These are phyloP conservation scores for Lentinula boryana DNA, from an alignment of 768 basidiomycete genomes.

Conservation along the genomic window DNA sequence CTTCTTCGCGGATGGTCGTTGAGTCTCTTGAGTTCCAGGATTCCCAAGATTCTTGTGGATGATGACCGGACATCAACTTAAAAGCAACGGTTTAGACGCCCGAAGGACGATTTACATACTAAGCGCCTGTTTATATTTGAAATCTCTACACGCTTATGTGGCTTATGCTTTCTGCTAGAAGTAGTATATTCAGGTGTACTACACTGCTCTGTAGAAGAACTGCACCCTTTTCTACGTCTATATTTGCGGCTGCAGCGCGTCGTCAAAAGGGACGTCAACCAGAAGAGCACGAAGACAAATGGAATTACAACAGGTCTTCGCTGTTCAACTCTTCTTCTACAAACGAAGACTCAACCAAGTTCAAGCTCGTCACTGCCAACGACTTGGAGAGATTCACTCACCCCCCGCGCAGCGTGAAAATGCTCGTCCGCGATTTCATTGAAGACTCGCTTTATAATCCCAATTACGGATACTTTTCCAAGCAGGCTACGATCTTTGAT, in stretches of 20 bases:
- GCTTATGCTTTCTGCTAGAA: slow-evolving; percentile 4
- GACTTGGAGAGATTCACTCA: slow-evolving; percentile 46
- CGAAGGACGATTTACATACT: background rate
- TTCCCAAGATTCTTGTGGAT: background rate
- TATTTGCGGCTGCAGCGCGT: background rate
- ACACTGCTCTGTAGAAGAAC: background rate
- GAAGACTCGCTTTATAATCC: slow-evolving; percentile 97
- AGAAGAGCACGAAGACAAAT: slow-evolving; percentile 41
- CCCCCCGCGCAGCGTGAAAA: slow-evolving; percentile 80
- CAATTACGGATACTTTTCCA: slow-evolving; percentile 94
- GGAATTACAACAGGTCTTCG: slow-evolving; percentile 71
- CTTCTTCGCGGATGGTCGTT: background rate
- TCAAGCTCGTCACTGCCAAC: slow-evolving; percentile 62
- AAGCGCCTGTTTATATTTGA: background rate
- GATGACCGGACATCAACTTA: background rate
- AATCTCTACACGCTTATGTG: background rate
- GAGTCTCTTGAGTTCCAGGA: background rate
- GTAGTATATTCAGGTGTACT: background rate
- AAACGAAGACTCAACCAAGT: slow-evolving; percentile 32
- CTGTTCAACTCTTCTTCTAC: slow-evolving; percentile 49
- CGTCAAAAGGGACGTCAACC: background rate
- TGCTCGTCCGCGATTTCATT: slow-evolving; percentile 94
- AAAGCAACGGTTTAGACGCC: background rate
- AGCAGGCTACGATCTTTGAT: slow-evolving; percentile 87
- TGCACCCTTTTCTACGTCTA: background rate